Percentiles rank a stretch among this genome's conserved stretches.
phyloP scores from a whole-genome alignment of 73 alveolate genomes.

The Urostyla sp. region DNA sequence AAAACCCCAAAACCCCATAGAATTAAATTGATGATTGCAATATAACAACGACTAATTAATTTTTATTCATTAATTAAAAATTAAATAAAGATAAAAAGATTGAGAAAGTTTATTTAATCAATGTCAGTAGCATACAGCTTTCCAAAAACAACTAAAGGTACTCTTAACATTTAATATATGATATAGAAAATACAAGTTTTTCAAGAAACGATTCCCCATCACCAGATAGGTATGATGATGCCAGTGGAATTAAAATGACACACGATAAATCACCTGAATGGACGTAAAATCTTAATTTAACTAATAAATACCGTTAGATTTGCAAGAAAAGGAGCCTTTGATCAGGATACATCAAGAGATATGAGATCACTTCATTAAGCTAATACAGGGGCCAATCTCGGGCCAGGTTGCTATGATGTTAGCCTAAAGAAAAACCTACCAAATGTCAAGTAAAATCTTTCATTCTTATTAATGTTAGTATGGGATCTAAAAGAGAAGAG shows the following conservation, averaged over 20 bases:
- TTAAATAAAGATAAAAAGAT: no score
- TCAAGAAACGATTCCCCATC: slow-evolving; percentile 29
- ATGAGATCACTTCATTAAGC: no score
- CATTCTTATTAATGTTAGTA: no score
- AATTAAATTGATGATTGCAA: no score
- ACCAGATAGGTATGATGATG: slow-evolving; percentile 33
- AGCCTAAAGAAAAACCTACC: not conserved
- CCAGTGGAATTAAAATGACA: not conserved
- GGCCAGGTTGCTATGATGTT: slow-evolving; percentile 14
- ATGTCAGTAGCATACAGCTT: slow-evolving; percentile 49
- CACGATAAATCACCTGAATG: slow-evolving; percentile 37
- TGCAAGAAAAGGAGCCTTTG: slow-evolving; percentile 39
- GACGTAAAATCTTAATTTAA: slow-evolving; percentile 14
- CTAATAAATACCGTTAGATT: not conserved
- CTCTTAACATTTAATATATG: not conserved
- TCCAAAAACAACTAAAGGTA: slow-evolving; percentile 22
- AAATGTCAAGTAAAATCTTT: not conserved
- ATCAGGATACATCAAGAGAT: no score
- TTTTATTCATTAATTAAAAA: no score
- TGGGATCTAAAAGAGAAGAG: slow-evolving; percentile 1
- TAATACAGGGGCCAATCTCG: not conserved
- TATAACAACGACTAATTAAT: no score
- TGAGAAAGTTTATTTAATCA: no score
- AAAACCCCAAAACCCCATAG: no score
- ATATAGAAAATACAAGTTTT: not conserved